A percentile compares a stretch with the other conserved stretches of the same genome.
Evolutionary conservation across 1,284 basidiomycete species (phyloP).

Genomic region (Athelia sp.): DNA sequence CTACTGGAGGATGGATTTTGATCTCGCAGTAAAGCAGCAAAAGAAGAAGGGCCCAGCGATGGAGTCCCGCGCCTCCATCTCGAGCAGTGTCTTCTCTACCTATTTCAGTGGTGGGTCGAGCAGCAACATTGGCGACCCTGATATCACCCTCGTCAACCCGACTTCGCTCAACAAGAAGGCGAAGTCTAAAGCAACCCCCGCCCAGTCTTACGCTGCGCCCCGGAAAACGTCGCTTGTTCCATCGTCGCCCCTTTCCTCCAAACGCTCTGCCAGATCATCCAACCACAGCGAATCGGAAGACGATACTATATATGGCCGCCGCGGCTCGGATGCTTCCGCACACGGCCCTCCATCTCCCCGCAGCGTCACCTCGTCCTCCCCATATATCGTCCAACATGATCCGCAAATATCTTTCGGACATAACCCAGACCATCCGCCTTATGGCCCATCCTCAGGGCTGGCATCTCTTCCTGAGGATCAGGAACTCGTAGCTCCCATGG

Average conservation of each 20-base stretch:
- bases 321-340: not conserved
- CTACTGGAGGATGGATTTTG: slow-evolving; percentile 66
- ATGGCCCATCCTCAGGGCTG: slow-evolving; percentile 23
- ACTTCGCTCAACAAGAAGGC: not conserved
- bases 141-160: not conserved
- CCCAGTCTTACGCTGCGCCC: not conserved
- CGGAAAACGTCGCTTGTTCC: too few species aligned
- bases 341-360: not conserved
- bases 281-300: not conserved
- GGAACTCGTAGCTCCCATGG: slow-evolving; percentile 22
- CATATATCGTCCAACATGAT: slow-evolving; percentile 31
- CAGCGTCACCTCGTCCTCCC: not conserved
- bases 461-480: slow-evolving; percentile 48
- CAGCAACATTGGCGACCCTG: slow-evolving; percentile 12
- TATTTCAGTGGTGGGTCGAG: slow-evolving; percentile 46
- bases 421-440: slow-evolving; percentile 31
- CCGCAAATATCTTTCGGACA: slow-evolving; percentile 42
- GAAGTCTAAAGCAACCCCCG: not conserved
- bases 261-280: not conserved
- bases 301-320: not conserved
- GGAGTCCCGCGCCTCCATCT: slow-evolving; percentile 18
- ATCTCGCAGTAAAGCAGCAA: slow-evolving; percentile 40
- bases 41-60: slow-evolving; percentile 6
- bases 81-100: slow-evolving; percentile 45
- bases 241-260: too few species aligned